Evolutionary conservation across 805 yeast species (phyloP), one percentile per base, ranked within the genome.

Genomic region (Candida railenensis): DNA sequence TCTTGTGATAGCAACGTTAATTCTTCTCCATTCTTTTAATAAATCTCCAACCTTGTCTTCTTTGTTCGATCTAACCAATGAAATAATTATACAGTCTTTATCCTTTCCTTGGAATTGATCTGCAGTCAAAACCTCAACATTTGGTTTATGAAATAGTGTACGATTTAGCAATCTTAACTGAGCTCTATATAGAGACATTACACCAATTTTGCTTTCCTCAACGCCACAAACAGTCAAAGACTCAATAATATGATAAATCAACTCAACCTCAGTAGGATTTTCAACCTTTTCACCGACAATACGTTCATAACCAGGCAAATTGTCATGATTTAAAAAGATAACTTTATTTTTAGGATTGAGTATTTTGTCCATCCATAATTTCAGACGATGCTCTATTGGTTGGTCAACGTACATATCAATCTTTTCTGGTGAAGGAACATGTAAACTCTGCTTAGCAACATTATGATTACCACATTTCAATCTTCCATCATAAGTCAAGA

Each of bases 21-120:
- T 78, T 49, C 99, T 77, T 51, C 97, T 74, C 91, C 97, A 85
- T 56, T 94, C 98, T 50, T 78, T 81, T 37, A 94, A 67, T 38
- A 94, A 71, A 22, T 87, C 87, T 0, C 98, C 98, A 1, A 87
- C 83, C 36, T 72, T 74, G 8, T 74, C 70, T 18, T 77, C 77
- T 1, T 71, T 73, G 61, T 91, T 90, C 3, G 96, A 85, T 42
- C 96, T 72, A 2, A 94, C 99, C 54, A 94, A 69, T 0, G 98
- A 92, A 2, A 94, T 87, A 4, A 94, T 82, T 14, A 94, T 81
- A 58, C 96, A 87, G 28, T 89, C 92, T 57, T 92, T 94, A 64
- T 94, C 99, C 46, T 97, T 76, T 0, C 99, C 99, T 66, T 94
- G 99, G 57, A 87, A 92, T 58, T 86, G 89, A 64, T 94, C 99